Evolutionary conservation across 306 rosid genomes (phyloP).

Genomic region (Phaseolus lunatus): DNA sequence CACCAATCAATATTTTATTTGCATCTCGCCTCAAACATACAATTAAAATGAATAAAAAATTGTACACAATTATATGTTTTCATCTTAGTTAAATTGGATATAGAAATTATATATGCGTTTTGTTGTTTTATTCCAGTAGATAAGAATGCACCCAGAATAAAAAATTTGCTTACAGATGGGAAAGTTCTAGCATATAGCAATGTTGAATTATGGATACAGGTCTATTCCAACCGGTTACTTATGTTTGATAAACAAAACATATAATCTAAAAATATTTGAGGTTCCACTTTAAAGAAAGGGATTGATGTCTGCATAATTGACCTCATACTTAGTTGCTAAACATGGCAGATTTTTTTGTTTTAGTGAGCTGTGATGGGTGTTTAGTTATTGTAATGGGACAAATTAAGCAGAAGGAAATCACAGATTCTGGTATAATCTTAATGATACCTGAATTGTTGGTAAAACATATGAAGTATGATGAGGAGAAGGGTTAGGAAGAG

Average conservation of each 20-base stretch:
- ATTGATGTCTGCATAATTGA: slow-evolving; percentile 48
- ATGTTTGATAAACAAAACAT: slow-evolving; percentile 33
- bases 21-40: not conserved
- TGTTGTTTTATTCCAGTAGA: not conserved
- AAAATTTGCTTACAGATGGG: not conserved
- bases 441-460: not conserved
- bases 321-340: slow-evolving; percentile 26
- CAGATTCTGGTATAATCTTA: slow-evolving; percentile 18
- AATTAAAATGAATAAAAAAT: no score
- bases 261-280: slow-evolving; percentile 2
- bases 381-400: slow-evolving; percentile 36
- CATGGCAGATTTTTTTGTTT: slow-evolving; percentile 8
- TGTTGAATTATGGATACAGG: slow-evolving; percentile 28
- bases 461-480: slow-evolving; percentile 1
- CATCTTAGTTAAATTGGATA: not conserved
- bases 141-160: not conserved
- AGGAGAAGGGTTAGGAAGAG: slow-evolving; percentile 36
- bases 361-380: not conserved
- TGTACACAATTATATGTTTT: not conserved
- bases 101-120: not conserved
- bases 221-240: slow-evolving; percentile 38
- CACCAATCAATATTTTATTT: slow-evolving; percentile 1
- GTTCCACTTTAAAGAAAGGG: slow-evolving; percentile 47
- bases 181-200: slow-evolving; percentile 32
- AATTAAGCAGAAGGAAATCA: slow-evolving; percentile 3